Conservation (phyloP, 257 asterid genomes). For the Phtheirospermum japonicum region DNA sequence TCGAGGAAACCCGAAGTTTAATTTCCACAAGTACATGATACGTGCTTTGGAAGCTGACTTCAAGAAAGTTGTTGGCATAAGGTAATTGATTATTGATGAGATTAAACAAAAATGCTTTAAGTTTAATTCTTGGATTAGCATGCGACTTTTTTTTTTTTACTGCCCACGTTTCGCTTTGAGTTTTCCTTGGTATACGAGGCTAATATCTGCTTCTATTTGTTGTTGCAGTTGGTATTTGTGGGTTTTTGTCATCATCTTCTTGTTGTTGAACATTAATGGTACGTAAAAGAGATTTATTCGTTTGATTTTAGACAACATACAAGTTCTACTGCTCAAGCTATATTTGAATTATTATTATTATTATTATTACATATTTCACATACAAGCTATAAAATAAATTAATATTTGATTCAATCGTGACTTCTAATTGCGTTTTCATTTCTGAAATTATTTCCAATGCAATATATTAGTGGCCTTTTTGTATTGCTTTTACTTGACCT, state of each 20-base stretch:
- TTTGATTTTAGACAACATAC: background rate
- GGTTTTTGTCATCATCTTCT: constrained; percentile 80
- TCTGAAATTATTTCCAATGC: background rate
- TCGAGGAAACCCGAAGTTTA: constrained; percentile 80
- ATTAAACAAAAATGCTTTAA: constrained; percentile 1
- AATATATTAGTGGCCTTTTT: background rate
- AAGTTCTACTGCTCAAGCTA: background rate
- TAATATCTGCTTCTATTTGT: constrained; percentile 26
- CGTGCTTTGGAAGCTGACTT: constrained; percentile 98
- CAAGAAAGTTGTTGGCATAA: constrained; percentile 89
- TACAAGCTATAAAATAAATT: background rate
- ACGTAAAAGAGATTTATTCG: constrained; percentile 22
- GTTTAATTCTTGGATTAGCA: constrained; percentile 15
- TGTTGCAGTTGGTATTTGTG: constrained; percentile 97
- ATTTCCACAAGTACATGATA: constrained; percentile 94
- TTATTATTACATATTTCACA: background rate
- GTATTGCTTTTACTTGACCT: too few species aligned
- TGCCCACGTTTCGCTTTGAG: too few species aligned
- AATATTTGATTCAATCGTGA: background rate
- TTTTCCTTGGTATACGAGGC: constrained; percentile 5
- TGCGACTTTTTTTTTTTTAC: constrained; percentile 6
- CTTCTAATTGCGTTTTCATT: background rate
- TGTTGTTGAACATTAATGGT: constrained; percentile 83
- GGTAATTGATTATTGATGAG: constrained; percentile 46
- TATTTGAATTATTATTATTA: constrained; percentile 4